Evolutionary conservation across 2,329 filamentous ascomycete genomes (phyloP).

Genomic region (Trichoderma sp.): DNA sequence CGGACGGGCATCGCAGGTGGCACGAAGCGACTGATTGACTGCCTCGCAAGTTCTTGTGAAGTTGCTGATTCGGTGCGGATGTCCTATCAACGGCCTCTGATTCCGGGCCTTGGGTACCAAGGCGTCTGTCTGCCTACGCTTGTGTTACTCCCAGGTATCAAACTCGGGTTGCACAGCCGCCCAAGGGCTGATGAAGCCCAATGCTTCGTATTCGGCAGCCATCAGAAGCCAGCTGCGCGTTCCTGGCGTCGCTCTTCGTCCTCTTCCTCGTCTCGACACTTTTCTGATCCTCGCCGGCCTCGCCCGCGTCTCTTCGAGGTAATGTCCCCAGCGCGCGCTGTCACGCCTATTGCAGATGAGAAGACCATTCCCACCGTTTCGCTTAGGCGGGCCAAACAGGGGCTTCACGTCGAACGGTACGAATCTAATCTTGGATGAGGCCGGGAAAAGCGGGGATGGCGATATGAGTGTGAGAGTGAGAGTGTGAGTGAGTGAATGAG

Average conservation of each 20-base stretch:
- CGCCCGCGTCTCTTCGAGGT: neutral
- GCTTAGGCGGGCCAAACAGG: slow-evolving; percentile 13
- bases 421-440: slow-evolving; percentile 8
- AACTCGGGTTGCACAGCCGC: neutral
- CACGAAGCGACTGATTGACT: too few relatives aligned
- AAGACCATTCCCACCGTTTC: neutral
- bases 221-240: neutral
- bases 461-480: neutral
- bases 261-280: neutral
- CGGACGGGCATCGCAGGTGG: too few relatives aligned
- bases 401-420: slow-evolving; percentile 4
- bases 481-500: too few relatives aligned
- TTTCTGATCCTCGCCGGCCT: neutral
- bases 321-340: too few relatives aligned
- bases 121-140: too few relatives aligned
- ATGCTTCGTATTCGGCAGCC: slow-evolving; percentile 20
- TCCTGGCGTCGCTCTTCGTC: too few relatives aligned
- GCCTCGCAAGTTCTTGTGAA: too few relatives aligned
- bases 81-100: neutral
- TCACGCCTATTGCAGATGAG: neutral
- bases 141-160: too few relatives aligned
- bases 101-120: too few relatives aligned
- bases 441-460: slow-evolving; percentile 15
- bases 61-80: too few relatives aligned
- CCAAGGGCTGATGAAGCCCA: slow-evolving; percentile 1